Conservation (phyloP, 768 basidiomycete genomes). For the Serendipita sp. region DNA sequence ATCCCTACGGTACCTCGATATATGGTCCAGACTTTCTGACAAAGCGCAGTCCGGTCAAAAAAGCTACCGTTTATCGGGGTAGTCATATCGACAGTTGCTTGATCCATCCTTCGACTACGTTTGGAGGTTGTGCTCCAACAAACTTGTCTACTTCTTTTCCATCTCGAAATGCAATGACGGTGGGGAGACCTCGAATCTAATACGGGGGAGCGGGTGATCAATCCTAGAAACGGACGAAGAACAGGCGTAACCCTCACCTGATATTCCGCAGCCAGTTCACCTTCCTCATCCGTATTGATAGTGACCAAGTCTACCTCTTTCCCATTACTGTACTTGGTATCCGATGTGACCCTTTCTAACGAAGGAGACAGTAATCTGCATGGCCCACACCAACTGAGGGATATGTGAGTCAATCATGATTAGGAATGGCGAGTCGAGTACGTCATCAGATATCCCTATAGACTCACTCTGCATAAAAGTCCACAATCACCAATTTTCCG, state of each 20-base stretch:
- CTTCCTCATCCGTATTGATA: constrained; percentile 34
- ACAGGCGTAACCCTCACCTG: constrained; percentile 24
- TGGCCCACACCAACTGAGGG: constrained; percentile 60
- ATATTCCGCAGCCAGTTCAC: constrained; percentile 34
- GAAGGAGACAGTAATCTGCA: constrained; percentile 60
- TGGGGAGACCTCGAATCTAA: constrained; percentile 63
- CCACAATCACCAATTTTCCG: constrained; percentile 37
- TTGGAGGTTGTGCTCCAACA: constrained; percentile 39
- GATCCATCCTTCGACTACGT: constrained; percentile 31
- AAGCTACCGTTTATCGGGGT: too few species aligned
- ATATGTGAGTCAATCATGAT: neutral
- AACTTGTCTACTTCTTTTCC: constrained; percentile 47
- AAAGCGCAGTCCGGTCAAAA: too few species aligned
- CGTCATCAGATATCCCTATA: neutral
- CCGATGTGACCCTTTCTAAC: constrained; percentile 39
- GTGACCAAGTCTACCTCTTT: constrained; percentile 55
- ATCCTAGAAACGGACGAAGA: too few species aligned
- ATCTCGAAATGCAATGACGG: constrained; percentile 60
- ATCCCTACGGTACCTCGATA: too few species aligned
- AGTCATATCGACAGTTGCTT: constrained; percentile 22
- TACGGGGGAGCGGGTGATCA: neutral
- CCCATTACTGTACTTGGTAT: constrained; percentile 35
- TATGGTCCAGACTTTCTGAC: too few species aligned
- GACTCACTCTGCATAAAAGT: constrained; percentile 67
- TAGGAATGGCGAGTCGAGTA: neutral